A percentile compares a stretch with the other conserved stretches of the same genome.
Evolutionary conservation across 768 basidiomycete genomes (phyloP).

Genomic region (Xerocomellus intermedius): DNA sequence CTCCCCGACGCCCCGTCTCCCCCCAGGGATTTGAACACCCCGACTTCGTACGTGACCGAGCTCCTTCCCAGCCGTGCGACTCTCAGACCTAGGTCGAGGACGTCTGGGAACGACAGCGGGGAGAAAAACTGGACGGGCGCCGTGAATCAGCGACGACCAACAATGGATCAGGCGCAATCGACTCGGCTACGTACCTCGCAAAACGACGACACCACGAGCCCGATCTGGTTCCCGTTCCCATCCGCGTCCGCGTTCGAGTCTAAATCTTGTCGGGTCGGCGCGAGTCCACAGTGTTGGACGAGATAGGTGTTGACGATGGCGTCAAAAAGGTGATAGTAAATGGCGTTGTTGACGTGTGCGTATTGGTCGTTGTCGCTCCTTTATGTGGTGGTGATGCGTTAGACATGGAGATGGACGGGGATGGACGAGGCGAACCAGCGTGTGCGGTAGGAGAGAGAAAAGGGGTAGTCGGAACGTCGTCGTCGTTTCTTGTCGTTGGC

Average conservation of each 20-base stretch:
- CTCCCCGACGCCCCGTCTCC: background rate
- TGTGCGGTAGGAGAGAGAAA: conserved; percentile 61
- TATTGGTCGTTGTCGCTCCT: conserved; percentile 92
- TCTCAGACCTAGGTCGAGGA: conserved; percentile 67
- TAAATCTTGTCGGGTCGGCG: conserved; percentile 42
- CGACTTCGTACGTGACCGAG: conserved; percentile 79
- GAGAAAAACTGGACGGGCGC: conserved; percentile 56
- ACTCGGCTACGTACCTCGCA: conserved; percentile 48
- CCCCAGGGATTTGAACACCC: conserved; percentile 53
- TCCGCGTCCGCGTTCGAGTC: too few species aligned
- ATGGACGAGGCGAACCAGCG: conserved; percentile 66
- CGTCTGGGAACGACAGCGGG: conserved; percentile 71
- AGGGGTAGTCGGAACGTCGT: conserved; percentile 53
- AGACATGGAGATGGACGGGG: too few species aligned
- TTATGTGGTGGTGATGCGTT: too few species aligned
- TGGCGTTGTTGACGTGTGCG: conserved; percentile 74
- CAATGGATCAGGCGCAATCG: too few species aligned
- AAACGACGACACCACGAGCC: conserved; percentile 75
- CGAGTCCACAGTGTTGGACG: conserved; percentile 57
- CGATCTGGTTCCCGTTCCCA: conserved; percentile 42
- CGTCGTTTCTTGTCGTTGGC: conserved; percentile 36
- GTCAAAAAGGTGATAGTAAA: conserved; percentile 83
- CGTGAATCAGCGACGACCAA: too few species aligned
- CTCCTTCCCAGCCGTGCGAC: conserved; percentile 68
- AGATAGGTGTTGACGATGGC: conserved; percentile 81